Base-by-base conservation (phyloP, 2,329 filamentous ascomycete species). In the Gnomoniopsis sp. region DNA sequence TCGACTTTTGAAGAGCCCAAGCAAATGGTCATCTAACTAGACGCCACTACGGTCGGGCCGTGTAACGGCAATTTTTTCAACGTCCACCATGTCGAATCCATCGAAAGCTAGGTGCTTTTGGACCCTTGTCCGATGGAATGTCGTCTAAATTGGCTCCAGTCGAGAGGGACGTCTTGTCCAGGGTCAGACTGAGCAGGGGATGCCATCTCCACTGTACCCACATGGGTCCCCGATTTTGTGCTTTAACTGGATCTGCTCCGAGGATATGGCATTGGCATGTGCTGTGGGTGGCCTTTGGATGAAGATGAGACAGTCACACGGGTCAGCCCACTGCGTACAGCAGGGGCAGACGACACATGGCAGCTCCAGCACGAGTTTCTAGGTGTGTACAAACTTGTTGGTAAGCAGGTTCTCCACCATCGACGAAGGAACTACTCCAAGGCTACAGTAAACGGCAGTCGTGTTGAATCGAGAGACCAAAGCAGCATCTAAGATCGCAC, bases 141-240 rank as follows among this genome's bases (percentile, higher is more conserved):
- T 54, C 55, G 59, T 61, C 49, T 55, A 61, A 54, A 55, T 61
- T 61, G 59, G 51, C 59, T 61, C 57, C 55, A 30, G 50, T 34
- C 34, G 44, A 30, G 58, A 51, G 58, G 59, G 57, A 58, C 44
- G 58, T 34, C 34, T 47, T 57, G 54, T 38, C 48, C 54, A 51
- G 48, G 34, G 30, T 34, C 15, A 12, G 12, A 6, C 8, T 4
- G 51, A 50, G 41, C 59, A 61, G 59, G 59, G 58, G 44, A 47
- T 7, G 3, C 6, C 12, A 22, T 44, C 41, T 33, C 53, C 53
- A 47, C 48, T 23, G 55, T 51, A 53, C 43, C 49, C 49, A 57
- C 56, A 59, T 55, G 56, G 56, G 49, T 56, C 38, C 12, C n/a
- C 30, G 43, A 51, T 43, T 30, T 49, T 52, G 59, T 56, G 21